A percentile compares a stretch with the other conserved stretches of the same genome.
Evolutionary conservation across 176 grass and related monocot species (phyloP).

Genomic region (Dendrocalamus sinicus): DNA sequence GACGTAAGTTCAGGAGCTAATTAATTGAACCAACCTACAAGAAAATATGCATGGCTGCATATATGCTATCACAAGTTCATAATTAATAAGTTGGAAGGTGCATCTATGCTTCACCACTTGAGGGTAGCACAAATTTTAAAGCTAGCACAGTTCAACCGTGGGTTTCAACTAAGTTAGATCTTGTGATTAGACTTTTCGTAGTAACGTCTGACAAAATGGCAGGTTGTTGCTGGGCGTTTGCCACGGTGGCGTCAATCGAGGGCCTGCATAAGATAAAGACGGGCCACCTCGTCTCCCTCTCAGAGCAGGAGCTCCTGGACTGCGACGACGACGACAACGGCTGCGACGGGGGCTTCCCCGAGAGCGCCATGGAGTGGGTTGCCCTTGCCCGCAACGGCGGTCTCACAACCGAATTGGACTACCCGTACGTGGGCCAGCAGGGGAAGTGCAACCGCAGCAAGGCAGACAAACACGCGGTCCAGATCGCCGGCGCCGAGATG

Average conservation of each 20-base stretch:
- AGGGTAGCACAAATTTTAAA: too few species aligned
- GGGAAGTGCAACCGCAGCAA: not conserved
- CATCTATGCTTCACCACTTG: too few species aligned
- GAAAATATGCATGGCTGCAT: too few species aligned
- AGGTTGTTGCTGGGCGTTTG: constrained; percentile 52
- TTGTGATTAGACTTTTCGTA: too few species aligned
- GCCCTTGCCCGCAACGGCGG: constrained; percentile 26
- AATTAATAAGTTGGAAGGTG: too few species aligned
- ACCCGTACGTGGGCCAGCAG: constrained; percentile 25
- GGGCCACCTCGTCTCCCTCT: constrained; percentile 27
- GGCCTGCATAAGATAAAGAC: constrained; percentile 42
- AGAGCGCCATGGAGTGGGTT: constrained; percentile 20
- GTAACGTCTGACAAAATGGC: not conserved
- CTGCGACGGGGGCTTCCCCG: constrained; percentile 12
- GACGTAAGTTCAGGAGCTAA: too few species aligned
- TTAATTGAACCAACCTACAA: too few species aligned
- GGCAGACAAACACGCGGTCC: not conserved
- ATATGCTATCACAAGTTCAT: too few species aligned
- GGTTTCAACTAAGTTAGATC: too few species aligned
- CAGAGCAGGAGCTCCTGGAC: constrained; percentile 53
- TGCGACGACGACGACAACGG: constrained; percentile 14
- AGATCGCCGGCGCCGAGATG: not conserved
- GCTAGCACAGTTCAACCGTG: too few species aligned
- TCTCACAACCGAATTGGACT: constrained; percentile 27
- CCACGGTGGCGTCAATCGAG: constrained; percentile 48